Base-by-base conservation (phyloP, 2,329 filamentous ascomycete species). In the Domatiomyces catenatus region DNA sequence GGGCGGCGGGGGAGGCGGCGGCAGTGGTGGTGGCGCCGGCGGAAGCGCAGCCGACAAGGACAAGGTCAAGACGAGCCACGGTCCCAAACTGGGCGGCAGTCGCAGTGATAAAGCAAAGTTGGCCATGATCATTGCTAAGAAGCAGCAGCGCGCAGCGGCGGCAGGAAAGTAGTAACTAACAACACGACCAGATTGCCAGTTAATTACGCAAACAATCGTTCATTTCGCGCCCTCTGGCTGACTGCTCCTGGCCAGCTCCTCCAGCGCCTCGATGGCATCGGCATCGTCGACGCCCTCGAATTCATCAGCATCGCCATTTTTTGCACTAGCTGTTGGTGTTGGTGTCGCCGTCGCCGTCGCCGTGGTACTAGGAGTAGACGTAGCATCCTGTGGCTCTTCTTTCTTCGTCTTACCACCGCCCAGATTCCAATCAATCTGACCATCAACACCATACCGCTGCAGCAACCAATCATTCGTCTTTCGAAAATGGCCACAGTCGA, bases 391-490 rank as follows among this genome's bases (percentile, higher is more conserved):
- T 52, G 53, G 54, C 20, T 47, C 48, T 12, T 48, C 50, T 8
- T 55, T 52, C 32, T 55, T 54, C 56, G 50, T 48, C 3, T 65
- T 60, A 6, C n/a, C 45, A 17, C 20, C 45, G 46, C 76, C 71
- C 53, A 83, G 62, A 62, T 83, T 81, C 90, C 92, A 98, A 65
- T 96, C 83, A 60, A 98, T 88, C 61, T 80, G 77, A 1, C 79
- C 83, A 2, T 81, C 83, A n/a, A 76, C 71, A 0, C 92, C 92
- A 66, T 96, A 94, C 52, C 84, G 75, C 58, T 75, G 66, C 49
- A 76, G 71, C 19, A 98, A 72, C 92, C 92, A 98, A 60, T 85
- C 81, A 62, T 94, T 94, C 46, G 85, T 79, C 68, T 80, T 78
- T 56, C 73, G 80, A 66, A 93, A 94, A 67, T 94, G 88, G 0